phyloP scores from a whole-genome alignment of 2,329 filamentous ascomycete genomes.

The Diaporthe ilicicola region DNA sequence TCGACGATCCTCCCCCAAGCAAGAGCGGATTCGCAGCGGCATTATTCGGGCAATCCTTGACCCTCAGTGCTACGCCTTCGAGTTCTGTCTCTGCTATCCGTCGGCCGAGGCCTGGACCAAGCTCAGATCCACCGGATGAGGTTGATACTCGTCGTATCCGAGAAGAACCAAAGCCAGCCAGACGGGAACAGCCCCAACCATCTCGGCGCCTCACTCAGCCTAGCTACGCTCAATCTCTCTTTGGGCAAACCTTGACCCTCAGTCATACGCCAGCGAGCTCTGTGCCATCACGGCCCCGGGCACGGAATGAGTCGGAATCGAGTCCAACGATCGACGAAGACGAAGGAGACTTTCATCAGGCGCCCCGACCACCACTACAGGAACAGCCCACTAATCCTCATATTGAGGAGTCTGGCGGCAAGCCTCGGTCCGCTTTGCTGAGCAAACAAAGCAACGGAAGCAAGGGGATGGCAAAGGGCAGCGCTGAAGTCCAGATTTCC shows the following conservation, averaged over 20 bases:
- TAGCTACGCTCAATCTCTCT: constrained; percentile 60
- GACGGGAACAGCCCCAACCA: constrained; percentile 4
- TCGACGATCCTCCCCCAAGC: constrained; percentile 48
- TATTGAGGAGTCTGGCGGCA: background rate
- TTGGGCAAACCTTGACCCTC: constrained; percentile 56
- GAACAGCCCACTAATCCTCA: background rate
- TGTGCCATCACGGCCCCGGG: constrained; percentile 38
- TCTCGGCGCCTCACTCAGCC: constrained; percentile 35
- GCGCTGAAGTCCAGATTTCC: background rate
- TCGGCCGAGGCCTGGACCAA: constrained; percentile 28
- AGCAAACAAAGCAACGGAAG: background rate
- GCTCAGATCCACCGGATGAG: constrained; percentile 20
- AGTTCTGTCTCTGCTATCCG: constrained; percentile 44
- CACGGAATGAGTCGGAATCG: constrained; percentile 8
- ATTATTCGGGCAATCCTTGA: constrained; percentile 57
- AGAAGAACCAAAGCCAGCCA: background rate
- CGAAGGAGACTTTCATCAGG: too few relatives aligned
- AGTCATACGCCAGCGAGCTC: constrained; percentile 49
- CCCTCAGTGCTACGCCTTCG: constrained; percentile 49
- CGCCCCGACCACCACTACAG: background rate
- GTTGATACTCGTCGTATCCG: background rate
- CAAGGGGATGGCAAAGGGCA: background rate
- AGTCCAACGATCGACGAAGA: constrained; percentile 10
- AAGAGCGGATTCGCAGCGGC: constrained; percentile 60
- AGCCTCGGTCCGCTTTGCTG: background rate